Evolutionary conservation across 495 filamentous ascomycete species (phyloP), one percentile per base, ranked within the genome.

Genomic region (Pseudomonodictys pantanalensis): DNA sequence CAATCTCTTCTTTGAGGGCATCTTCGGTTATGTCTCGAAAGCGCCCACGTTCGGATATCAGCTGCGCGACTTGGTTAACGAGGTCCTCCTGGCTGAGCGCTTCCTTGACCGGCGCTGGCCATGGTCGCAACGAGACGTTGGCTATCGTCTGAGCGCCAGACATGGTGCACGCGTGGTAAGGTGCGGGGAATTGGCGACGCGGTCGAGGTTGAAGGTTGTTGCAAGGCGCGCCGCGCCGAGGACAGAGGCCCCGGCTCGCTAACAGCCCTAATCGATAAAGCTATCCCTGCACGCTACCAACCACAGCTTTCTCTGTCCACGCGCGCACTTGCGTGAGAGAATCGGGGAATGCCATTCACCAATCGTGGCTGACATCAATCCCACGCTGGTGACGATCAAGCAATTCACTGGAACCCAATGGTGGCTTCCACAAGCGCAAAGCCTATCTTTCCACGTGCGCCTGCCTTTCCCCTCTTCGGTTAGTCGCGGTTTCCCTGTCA

Each of bases 1-100:
- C 78, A 52, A 92, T 90, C 73, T 95, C 89, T 26, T 77, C 75
- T n/a, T 89, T 80, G 15, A 91, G 73, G 23, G 54, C 56, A 2
- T 69, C 63, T 51, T 76, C 73, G 44, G 66, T 73, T 43, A 76
- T 64, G 35, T 67, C 39, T 30, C 71, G 65, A 45, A 74, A 69
- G 54, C 71, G 68, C 9, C 72, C 71, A 23, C 71, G 73, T 33
- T 74, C 58, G 15, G 38, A 17, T 33, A 56, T 47, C 8, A 72
- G 67, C 26, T 71, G 73, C 8, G 28, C 33, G 22, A 75, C 52
- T n/a, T 65, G 57, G 22, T 49, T 32, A 10, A 49, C 46, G 26
- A 75, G 50, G 6, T 64, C 48, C 24, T 39, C 51, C 1, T 50
- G 35, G 15, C 62, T 41, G 1, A 59, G 51, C 17, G 44, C 48